Evolutionary conservation across 2,329 filamentous ascomycete species (phyloP).

Genomic region (Xylaria sp.): DNA sequence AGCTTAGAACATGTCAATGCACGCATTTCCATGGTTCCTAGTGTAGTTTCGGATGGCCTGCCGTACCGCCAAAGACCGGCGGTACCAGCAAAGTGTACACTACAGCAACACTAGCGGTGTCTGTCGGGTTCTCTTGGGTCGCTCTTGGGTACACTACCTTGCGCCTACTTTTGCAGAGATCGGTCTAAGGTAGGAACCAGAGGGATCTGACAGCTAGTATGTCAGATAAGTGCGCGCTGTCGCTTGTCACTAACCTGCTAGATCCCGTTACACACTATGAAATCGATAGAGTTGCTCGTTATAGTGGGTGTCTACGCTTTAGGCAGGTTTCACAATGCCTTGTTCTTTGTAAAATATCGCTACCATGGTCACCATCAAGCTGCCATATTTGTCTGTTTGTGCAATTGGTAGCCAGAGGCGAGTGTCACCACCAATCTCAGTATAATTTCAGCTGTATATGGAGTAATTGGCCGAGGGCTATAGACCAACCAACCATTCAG

Average conservation of each 20-base stretch:
- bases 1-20: constrained; percentile 18
- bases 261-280: constrained; percentile 33
- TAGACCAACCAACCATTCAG: constrained; percentile 13
- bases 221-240: constrained; percentile 26
- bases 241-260: constrained; percentile 34
- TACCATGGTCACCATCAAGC: constrained; percentile 6
- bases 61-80: constrained; percentile 31
- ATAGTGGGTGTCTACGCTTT: background rate
- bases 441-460: constrained; percentile 9
- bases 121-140: constrained; percentile 19
- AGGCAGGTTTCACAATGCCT: constrained; percentile 28
- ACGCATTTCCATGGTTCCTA: constrained; percentile 26
- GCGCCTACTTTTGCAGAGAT: constrained; percentile 15
- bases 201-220: constrained; percentile 33
- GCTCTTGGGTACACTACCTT: constrained; percentile 22
- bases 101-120: constrained; percentile 27
- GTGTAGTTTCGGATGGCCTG: constrained; percentile 30
- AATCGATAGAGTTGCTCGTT: constrained; percentile 21
- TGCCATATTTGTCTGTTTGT: background rate
- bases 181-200: constrained; percentile 37
- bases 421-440: constrained; percentile 3
- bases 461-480: constrained; percentile 9
- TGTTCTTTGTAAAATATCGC: constrained; percentile 7
- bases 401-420: background rate
- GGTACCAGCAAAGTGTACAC: constrained; percentile 16